Percentiles rank a stretch among this genome's conserved stretches.
Evolutionary conservation across 305 asterid species (phyloP).

Genomic region (Fraxinus latifolia): DNA sequence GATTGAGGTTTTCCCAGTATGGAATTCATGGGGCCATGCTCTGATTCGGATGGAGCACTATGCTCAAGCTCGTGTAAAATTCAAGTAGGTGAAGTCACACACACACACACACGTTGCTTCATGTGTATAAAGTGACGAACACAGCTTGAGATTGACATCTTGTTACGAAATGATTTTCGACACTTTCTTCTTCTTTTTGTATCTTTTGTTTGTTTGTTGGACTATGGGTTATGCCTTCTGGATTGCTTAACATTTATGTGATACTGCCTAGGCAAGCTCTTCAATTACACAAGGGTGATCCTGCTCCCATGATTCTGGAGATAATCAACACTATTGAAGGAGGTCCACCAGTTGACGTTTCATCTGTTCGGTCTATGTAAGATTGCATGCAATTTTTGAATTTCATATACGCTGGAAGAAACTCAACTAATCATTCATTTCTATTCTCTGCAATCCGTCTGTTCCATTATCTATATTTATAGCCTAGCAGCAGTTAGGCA

Average conservation of each 20-base stretch:
- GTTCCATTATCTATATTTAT: conserved; percentile 2
- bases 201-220: conserved; percentile 19
- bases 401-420: neutral
- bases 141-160: neutral
- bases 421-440: conserved; percentile 1
- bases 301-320: conserved; percentile 69
- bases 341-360: conserved; percentile 95
- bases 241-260: conserved; percentile 26
- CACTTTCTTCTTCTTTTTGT: conserved; percentile 7
- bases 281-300: conserved; percentile 85
- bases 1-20: conserved; percentile 92
- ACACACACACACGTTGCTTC: neutral
- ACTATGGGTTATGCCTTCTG: conserved; percentile 12
- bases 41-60: conserved; percentile 92
- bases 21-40: conserved; percentile 99
- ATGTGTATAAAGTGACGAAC: neutral
- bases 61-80: conserved; percentile 96
- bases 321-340: conserved; percentile 90
- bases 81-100: conserved; percentile 58
- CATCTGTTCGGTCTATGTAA: conserved; percentile 96
- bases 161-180: neutral
- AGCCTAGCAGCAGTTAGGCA: conserved; percentile 8
- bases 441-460: conserved; percentile 6
- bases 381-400: conserved; percentile 29
- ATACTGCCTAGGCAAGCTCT: conserved; percentile 85